Conservation (phyloP, 805 yeast species). For the Starmerella vaccinii region DNA sequence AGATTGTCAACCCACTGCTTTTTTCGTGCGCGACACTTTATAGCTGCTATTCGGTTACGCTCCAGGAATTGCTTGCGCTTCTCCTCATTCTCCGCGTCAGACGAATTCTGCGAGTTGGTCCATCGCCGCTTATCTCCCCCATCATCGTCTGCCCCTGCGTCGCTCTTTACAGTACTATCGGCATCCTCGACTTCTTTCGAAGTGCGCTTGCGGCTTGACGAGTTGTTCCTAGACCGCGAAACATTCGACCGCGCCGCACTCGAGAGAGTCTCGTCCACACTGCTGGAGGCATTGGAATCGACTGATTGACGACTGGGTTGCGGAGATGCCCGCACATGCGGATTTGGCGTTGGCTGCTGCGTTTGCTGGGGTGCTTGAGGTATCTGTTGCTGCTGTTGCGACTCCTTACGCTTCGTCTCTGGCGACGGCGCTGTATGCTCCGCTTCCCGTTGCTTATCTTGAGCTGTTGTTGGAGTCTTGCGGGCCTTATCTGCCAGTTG, state of each 20-base stretch:
- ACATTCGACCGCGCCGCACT: not conserved
- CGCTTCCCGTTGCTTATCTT: not conserved
- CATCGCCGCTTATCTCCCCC: not conserved
- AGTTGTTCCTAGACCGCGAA: not conserved
- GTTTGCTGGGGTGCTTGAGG: not conserved
- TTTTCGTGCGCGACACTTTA: constrained; percentile 89
- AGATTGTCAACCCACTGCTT: constrained; percentile 76
- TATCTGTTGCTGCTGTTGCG: not conserved
- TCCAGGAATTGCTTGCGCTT: constrained; percentile 72
- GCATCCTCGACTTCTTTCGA: not conserved
- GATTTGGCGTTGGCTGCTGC: constrained; percentile 19
- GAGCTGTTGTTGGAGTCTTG: not conserved
- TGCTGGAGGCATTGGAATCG: not conserved
- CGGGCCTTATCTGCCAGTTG: not conserved
- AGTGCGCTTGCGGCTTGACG: not conserved
- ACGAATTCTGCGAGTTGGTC: not conserved
- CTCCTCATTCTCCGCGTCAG: constrained; percentile 43
- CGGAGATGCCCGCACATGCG: constrained; percentile 16
- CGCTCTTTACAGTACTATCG: not conserved
- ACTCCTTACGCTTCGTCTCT: not conserved
- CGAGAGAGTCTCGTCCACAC: not conserved
- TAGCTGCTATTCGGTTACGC: constrained; percentile 88
- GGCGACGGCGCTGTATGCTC: not conserved
- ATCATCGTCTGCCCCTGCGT: not conserved
- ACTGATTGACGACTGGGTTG: not conserved